Evolutionary conservation across 352 stramenopile genomes (phyloP), one percentile per base, ranked within the genome.

Genomic region (Phytopythium helicoides): DNA sequence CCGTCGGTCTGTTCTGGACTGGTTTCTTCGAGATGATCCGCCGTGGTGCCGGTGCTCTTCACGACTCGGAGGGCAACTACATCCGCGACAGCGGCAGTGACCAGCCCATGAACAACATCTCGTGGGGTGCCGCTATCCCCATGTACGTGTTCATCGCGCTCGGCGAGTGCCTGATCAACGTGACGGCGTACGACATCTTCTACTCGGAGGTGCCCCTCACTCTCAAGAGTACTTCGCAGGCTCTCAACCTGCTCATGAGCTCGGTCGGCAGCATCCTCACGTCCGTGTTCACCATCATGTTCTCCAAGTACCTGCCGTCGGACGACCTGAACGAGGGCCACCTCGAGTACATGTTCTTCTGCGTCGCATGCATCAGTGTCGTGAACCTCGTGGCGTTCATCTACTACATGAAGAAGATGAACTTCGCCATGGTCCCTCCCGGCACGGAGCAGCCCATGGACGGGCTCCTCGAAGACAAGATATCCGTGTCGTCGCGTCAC

Each of bases 301-400:
- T 86, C 64, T 54, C 60, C 33, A 63, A 58, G 46, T 81, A 84
- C 61, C 44, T 87, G 14, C 49, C 52, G 33, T 59, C 55, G 11
- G 58, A 87, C 63, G 41, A 86, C 64, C 54, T 88, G 47, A 88
- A 88, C 63, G 59, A 83, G 4, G 65, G 66, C 55, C 53, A 86
- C 63, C 54, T 88, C 34, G 77, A 88, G 71, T 86, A 86, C 64
- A 82, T 88, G 72, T 82, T 85, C 60, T 88, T 82, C 62, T 66
- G 62, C 1, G 62, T 86, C 35, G 74, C 66, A 12, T 52, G 37
- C 18, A 53, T 85, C 25, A 75, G 65, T 19, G 26, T 81, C 18
- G 54, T 85, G 28, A 88, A 85, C 66, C 56, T 82, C 52, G 21
- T 81, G 37, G 59, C 60, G n/a, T 88, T 78, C 58, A 54, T 76